Conservation (phyloP, 2,329 filamentous ascomycete species). For the Fusarium bulbicola region DNA sequence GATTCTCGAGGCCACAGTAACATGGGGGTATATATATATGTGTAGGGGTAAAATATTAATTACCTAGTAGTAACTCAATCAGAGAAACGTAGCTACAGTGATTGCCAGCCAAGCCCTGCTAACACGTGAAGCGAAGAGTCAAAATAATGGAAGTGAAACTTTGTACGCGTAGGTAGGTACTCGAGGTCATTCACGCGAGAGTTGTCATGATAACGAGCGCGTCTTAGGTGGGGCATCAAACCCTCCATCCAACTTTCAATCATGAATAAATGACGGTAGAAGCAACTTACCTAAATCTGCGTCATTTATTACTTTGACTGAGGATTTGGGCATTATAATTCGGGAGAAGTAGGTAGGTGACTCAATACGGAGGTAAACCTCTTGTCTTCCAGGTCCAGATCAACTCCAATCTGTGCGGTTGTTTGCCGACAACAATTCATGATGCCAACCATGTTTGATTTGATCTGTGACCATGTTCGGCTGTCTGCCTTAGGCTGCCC, state of each 20-base stretch:
- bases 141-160: background rate
- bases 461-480: conserved; percentile 1
- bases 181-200: background rate
- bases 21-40: background rate
- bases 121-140: background rate
- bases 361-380: background rate
- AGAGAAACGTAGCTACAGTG: background rate
- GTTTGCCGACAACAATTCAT: conserved; percentile 2
- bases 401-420: background rate
- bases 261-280: conserved; percentile 6
- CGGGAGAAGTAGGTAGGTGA: background rate
- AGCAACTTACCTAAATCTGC: background rate
- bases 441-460: conserved; percentile 5
- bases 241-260: conserved; percentile 4
- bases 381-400: background rate
- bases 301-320: background rate
- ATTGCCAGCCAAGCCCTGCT: background rate
- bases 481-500: conserved; percentile 16
- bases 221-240: conserved; percentile 27
- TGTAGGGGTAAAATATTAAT: background rate
- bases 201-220: conserved; percentile 28
- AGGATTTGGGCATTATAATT: background rate
- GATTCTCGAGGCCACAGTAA: background rate
- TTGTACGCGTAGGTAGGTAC: too few species aligned
- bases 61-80: background rate